Percentiles rank a stretch among this genome's conserved stretches.
Evolutionary conservation across 805 yeast species (phyloP).

Genomic region (Yarrowia porcina): DNA sequence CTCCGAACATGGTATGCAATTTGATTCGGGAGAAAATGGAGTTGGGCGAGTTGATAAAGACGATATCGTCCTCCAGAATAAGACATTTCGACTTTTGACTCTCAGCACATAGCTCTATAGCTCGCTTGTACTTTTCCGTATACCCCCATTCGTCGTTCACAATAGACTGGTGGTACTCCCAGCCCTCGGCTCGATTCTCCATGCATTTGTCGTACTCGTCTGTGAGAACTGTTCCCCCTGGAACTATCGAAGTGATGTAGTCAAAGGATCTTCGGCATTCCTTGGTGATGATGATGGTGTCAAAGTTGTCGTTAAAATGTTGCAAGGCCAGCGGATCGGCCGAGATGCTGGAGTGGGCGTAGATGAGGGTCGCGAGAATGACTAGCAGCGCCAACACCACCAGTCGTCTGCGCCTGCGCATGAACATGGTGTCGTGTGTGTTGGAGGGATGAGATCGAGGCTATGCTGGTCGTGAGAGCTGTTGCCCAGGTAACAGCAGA

Average conservation of each 20-base stretch:
- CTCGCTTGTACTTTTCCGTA: slow-evolving; percentile 8
- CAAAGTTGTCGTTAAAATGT: slow-evolving; percentile 3
- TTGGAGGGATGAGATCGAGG: background rate
- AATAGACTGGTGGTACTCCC: background rate
- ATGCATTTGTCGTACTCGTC: background rate
- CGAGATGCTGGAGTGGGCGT: background rate
- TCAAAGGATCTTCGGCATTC: slow-evolving; percentile 8
- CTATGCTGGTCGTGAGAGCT: background rate
- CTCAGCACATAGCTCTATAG: slow-evolving; percentile 22
- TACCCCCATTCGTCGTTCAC: slow-evolving; percentile 6
- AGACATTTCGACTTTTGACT: slow-evolving; percentile 29
- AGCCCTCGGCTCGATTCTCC: background rate
- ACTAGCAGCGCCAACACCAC: background rate
- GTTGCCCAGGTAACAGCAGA: background rate
- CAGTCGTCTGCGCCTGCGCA: slow-evolving; percentile 16
- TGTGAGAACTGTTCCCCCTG: background rate
- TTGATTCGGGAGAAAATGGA: slow-evolving; percentile 24
- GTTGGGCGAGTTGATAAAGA: slow-evolving; percentile 25
- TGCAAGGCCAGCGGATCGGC: slow-evolving; percentile 1
- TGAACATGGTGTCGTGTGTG: background rate
- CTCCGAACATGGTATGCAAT: slow-evolving; percentile 28
- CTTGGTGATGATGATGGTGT: slow-evolving; percentile 17
- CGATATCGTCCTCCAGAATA: slow-evolving; percentile 30
- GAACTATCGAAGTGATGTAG: background rate
- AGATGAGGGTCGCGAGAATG: background rate